phyloP scores from a whole-genome alignment of 257 asterid genomes.

The Salvia miltiorrhiza region DNA sequence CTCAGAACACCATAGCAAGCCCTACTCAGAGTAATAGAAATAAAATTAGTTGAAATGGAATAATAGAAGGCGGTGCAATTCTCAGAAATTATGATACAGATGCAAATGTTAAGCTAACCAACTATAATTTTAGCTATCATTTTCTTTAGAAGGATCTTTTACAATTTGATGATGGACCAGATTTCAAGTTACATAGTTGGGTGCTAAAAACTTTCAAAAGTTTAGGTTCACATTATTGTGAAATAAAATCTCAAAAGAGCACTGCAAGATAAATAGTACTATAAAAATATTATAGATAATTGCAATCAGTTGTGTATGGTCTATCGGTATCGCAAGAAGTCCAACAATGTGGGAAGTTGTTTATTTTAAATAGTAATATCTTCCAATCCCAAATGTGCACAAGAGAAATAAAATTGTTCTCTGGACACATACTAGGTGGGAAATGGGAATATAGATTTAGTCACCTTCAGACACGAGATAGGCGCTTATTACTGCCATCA shows the following conservation, averaged over 20 bases:
- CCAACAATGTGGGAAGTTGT: not conserved
- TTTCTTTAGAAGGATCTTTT: not conserved
- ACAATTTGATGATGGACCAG: not conserved
- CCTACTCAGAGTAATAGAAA: constrained; percentile 9
- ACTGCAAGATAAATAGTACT: not conserved
- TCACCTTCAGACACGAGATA: constrained; percentile 43
- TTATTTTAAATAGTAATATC: not conserved
- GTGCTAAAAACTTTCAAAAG: not conserved
- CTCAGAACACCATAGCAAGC: constrained; percentile 42
- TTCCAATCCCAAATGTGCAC: constrained; percentile 25
- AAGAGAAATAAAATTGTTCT: constrained; percentile 5
- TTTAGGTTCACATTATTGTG: not conserved
- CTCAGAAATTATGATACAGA: not conserved
- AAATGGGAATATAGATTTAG: constrained; percentile 18
- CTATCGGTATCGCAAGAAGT: not conserved
- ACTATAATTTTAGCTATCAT: not conserved
- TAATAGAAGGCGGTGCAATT: not conserved
- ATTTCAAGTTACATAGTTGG: not conserved
- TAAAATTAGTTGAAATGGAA: not conserved
- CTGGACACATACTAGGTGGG: constrained; percentile 16
- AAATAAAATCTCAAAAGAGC: not conserved
- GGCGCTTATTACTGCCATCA: constrained; percentile 26
- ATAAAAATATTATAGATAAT: not conserved
- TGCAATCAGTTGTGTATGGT: not conserved
- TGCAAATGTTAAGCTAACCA: not conserved